Evolutionary conservation across 805 yeast species (phyloP).

Genomic region (Candida mattraensis): DNA sequence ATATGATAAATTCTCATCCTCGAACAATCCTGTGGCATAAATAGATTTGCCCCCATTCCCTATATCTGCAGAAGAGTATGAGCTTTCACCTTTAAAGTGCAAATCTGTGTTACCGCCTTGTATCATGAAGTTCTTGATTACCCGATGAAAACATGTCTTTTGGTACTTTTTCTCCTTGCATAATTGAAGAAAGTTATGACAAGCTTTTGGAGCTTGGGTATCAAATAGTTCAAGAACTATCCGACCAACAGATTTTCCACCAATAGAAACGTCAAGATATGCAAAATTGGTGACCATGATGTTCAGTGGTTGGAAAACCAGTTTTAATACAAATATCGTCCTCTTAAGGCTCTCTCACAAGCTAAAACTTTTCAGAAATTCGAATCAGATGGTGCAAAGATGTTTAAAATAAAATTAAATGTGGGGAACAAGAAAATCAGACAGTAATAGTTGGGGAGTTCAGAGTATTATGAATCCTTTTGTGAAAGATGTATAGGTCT

Average conservation of each 20-base stretch:
- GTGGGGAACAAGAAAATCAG: too few relatives aligned
- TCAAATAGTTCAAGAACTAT: conserved; percentile 55
- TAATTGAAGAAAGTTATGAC: conserved; percentile 48
- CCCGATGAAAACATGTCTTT: conserved; percentile 56
- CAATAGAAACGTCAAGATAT: conserved; percentile 55
- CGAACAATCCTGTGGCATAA: conserved; percentile 37
- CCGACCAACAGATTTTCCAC: conserved; percentile 48
- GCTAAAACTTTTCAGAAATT: too few relatives aligned
- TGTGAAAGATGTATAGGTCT: too few relatives aligned
- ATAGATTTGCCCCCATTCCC: conserved; percentile 51
- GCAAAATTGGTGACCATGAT: conserved; percentile 19
- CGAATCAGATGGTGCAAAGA: too few relatives aligned
- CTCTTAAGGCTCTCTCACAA: too few relatives aligned
- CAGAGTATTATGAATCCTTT: too few relatives aligned
- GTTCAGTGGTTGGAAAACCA: conserved; percentile 6
- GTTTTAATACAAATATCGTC: too few relatives aligned
- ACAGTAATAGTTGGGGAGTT: too few relatives aligned
- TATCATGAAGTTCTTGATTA: conserved; percentile 66
- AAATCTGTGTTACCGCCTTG: conserved; percentile 63
- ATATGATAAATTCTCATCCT: conserved; percentile 55
- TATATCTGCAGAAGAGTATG: conserved; percentile 29
- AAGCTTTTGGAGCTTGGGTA: conserved; percentile 56
- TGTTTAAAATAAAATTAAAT: too few relatives aligned
- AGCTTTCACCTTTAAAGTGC: conserved; percentile 16
- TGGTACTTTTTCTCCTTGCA: conserved; percentile 44